These are phyloP conservation scores for Globisporangium okanoganense DNA, from an alignment of 352 stramenopile species.

Conservation along the genomic window DNA sequence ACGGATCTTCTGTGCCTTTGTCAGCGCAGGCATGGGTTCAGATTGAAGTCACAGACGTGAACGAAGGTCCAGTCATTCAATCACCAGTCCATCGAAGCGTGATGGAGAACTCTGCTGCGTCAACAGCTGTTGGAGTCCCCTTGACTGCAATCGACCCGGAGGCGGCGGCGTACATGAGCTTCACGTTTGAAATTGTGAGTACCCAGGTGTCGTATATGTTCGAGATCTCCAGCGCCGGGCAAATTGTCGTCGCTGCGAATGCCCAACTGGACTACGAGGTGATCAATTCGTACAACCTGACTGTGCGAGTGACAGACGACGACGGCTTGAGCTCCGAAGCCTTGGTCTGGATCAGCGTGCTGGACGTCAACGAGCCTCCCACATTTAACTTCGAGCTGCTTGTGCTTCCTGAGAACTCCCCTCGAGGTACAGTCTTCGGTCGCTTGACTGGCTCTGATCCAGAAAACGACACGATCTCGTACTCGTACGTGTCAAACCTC, in stretches of 20 bases:
- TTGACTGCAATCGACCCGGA: conserved; percentile 6
- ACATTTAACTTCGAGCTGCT: conserved; percentile 12
- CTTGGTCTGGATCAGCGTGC: conserved; percentile 18
- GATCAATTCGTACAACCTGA: conserved; percentile 10
- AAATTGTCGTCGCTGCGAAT: conserved; percentile 2
- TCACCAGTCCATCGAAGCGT: conserved; percentile 7
- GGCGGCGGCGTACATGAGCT: not conserved
- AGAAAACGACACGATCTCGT: conserved; percentile 46
- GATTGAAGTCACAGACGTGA: conserved; percentile 1
- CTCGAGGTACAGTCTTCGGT: conserved; percentile 35
- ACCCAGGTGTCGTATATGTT: conserved; percentile 2
- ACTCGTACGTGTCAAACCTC: conserved; percentile 27
- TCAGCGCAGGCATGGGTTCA: conserved; percentile 7
- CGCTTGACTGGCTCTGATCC: conserved; percentile 37
- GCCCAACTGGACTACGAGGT: conserved; percentile 18
- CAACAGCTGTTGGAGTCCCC: not conserved
- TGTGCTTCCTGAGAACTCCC: conserved; percentile 34
- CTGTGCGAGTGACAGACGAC: conserved; percentile 21
- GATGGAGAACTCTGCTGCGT: not conserved
- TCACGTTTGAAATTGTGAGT: conserved; percentile 10
- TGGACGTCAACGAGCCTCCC: conserved; percentile 33
- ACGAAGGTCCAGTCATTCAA: conserved; percentile 4
- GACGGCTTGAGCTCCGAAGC: conserved; percentile 14
- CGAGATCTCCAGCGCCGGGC: conserved; percentile 7
- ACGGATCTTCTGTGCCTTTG: not conserved